Base-by-base conservation (phyloP, 352 stramenopile genomes). In the Thalassiosira hispida region DNA sequence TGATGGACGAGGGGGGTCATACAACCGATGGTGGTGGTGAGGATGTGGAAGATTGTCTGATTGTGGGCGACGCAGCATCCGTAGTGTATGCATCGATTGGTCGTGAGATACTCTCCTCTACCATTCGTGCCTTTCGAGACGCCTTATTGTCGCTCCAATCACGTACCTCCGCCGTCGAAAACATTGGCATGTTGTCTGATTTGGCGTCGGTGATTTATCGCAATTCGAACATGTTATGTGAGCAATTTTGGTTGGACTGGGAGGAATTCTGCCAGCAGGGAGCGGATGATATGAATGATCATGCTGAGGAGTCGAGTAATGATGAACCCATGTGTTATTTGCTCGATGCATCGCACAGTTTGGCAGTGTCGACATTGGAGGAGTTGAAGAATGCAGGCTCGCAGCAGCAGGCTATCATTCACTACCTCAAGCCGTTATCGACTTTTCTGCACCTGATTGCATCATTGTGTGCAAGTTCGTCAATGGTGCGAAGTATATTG, bases 181-280 rank as follows among this genome's bases (percentile, higher is more conserved):
- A 92, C 52, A 78, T 92, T 35, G 75, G 68, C 6, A 85, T 86
- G 65, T 55, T 92, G 0, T 80, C 67, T 25, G 77, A 88, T 35
- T 66, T 92, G 8, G 80, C 68, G 0, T 75, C 69, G 0, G 46
- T 75, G 25, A 56, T 89, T 47, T 86, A 82, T 77, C 55, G 69
- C 11, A 85, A 88, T 63, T 86, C 78, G 14, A 42, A 59, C 25
- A 68, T 64, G 14, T 66, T 91, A 1, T 90, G 82, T 46, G 29
- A 81, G 29, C 67, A 81, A 47, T 91, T 91, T 70, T 91, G 85
- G 86, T 49, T 55, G 20, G 75, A 84, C 31, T 91, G 85, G 85
- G 71, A 91, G 40, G 46, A 35, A 11, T 77, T 81, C 62, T 77
- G 65, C 42, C 47, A 70, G n/a, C n/a, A 44, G n/a, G 20, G 38